Evolutionary conservation across 2,329 filamentous ascomycete genomes (phyloP).

Genomic region (Lizonia empirigonia): DNA sequence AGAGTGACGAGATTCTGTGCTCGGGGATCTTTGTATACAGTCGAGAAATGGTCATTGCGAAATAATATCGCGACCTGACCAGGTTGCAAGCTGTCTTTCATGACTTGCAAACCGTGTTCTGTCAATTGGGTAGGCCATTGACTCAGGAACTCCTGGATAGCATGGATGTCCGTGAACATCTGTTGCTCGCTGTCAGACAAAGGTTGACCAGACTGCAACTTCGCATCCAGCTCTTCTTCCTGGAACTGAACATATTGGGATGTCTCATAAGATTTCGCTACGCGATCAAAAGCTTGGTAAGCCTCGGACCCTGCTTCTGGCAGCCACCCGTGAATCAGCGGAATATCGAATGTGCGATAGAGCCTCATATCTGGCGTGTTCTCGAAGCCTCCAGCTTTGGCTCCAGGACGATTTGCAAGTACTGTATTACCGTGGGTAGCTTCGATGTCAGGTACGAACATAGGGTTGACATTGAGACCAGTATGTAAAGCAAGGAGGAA

Average conservation of each 20-base stretch:
- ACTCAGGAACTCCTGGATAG: constrained; percentile 82
- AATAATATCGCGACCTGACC: constrained; percentile 90
- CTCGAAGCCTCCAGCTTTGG: constrained; percentile 76
- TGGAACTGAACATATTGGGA: constrained; percentile 86
- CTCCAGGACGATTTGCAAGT: constrained; percentile 49
- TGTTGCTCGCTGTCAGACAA: constrained; percentile 76
- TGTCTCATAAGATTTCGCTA: constrained; percentile 86
- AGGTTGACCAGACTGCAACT: constrained; percentile 65
- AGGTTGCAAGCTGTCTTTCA: constrained; percentile 71
- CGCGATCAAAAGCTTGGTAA: constrained; percentile 72
- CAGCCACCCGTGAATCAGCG: constrained; percentile 92
- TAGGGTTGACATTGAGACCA: constrained; percentile 97
- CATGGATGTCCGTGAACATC: constrained; percentile 79
- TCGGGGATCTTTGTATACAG: constrained; percentile 84
- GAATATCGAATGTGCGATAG: constrained; percentile 87
- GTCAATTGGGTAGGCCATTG: constrained; percentile 87
- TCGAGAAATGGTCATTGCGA: constrained; percentile 96
- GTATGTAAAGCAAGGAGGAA: constrained; percentile 91
- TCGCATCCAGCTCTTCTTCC: constrained; percentile 86
- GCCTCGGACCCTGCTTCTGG: constrained; percentile 69
- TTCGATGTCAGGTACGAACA: constrained; percentile 68
- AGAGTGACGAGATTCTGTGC: constrained; percentile 78
- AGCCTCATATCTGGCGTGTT: constrained; percentile 86
- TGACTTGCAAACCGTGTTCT: constrained; percentile 74
- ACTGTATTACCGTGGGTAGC: constrained; percentile 41